Percentiles rank a stretch among this genome's conserved stretches.
These are phyloP conservation scores for Paramecium sonneborni DNA, from an alignment of 73 alveolate species.

Conservation along the genomic window DNA sequence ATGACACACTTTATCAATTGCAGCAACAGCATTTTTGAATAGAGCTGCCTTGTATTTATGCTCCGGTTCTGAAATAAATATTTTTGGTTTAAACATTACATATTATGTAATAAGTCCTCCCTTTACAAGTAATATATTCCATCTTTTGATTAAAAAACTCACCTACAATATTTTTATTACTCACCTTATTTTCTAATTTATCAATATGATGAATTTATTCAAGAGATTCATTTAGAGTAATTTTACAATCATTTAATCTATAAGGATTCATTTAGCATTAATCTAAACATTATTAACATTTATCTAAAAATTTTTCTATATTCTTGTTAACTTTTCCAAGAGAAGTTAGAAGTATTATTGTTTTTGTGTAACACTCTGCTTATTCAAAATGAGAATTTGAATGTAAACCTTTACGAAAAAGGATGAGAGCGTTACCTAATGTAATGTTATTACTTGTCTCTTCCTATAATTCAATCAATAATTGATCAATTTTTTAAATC, in stretches of 20 bases:
- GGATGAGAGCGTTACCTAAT: not conserved
- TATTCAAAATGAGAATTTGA: conserved; percentile 17
- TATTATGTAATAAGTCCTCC: not conserved
- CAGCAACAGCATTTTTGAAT: not conserved
- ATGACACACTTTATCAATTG: not conserved
- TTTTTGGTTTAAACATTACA: not conserved
- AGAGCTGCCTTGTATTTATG: not conserved
- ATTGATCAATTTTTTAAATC: not conserved
- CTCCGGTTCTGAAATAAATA: not conserved
- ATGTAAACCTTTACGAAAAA: not conserved
- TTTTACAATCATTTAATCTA: not conserved
- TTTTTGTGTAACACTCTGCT: not conserved
- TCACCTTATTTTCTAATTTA: not conserved
- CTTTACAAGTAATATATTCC: not conserved
- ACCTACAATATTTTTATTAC: not conserved
- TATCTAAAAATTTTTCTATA: not conserved
- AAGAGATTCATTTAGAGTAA: not conserved
- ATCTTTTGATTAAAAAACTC: conserved; percentile 12
- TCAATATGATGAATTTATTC: conserved; percentile 33
- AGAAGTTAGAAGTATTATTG: not conserved
- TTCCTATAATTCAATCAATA: not conserved
- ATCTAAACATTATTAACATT: not conserved
- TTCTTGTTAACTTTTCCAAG: not conserved
- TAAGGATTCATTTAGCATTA: not conserved
- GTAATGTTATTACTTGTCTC: not conserved